Evolutionary conservation across 345 rosid genomes (phyloP), one percentile per base, ranked within the genome.

Genomic region (Hibiscus syriacus): DNA sequence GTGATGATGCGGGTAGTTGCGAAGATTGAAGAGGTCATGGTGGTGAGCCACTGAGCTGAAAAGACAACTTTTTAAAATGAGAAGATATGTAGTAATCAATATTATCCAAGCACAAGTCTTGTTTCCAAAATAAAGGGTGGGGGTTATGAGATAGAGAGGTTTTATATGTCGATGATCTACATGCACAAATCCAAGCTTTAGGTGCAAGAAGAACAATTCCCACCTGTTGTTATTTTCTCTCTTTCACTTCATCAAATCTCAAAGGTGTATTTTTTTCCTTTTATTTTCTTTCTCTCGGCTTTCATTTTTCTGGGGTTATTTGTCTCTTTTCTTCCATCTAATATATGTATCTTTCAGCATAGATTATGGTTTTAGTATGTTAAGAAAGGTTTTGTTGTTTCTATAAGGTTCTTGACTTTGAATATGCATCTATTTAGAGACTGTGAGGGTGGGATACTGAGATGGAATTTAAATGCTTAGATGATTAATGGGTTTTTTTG

Each of bases 171-270:
- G 8, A 71, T 50, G 76, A n/a, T n/a, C n/a, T n/a, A n/a, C n/a
- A n/a, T n/a, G n/a, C n/a, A n/a, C 34, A 71, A 73, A 55, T 60
- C 72, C 54, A 74, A 61, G 69, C 53, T 5, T 43, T 12, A 43
- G n/a, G n/a, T 10, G 49, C 6, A n/a, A 6, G 23, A 49, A 49
- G 54, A 49, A 49, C 54, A 49, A 49, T 49, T 23, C 23, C 23
- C 23, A 6, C 9, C 7, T 49, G 11, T 49, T 11, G 48, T 41
- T 41, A 5, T 32, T 2, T n/a, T 34, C 38, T 34, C 38, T 34
- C 38, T 34, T 34, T 34, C 38, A 34, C 9, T 45, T 45, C 49
- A 17, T 49, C n/a, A n/a, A n/a, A n/a, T 49, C 3, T 23, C 23
- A 17, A 19, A 49, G 54, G 54, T 49, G 20, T 38, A 57, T 45